Base-by-base conservation (phyloP, 495 filamentous ascomycete species). In the Staphylotrichum longicolle region DNA sequence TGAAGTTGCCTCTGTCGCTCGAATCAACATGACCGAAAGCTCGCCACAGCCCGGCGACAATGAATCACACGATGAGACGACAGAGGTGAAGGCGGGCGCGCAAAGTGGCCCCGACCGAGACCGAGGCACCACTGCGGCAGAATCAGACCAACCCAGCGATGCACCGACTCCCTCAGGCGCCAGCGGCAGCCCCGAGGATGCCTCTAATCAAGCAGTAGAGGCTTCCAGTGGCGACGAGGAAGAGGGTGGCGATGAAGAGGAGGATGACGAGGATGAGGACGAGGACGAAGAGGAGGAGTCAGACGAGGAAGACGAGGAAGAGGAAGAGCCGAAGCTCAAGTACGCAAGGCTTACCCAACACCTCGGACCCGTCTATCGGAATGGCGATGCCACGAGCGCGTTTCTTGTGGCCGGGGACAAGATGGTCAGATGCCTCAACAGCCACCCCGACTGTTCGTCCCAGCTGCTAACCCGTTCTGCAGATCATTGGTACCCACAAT, bases 401-500 rank as follows among this genome's bases (percentile, higher is more conserved):
- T 95, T 93, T 68, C 76, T 94, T 35, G 90, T 94, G 52, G 89
- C 89, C 27, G 93, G 91, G 33, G 94, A 98, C 78, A 98, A 96
- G 78, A 96, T 97, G 92, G 91, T 93, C 79, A 62, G 82, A 54
- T 20, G 9, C 57, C 39, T 47, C 49, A 15, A 20, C 12, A 14
- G 5, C 15, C 11, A 4, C 7, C 30, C 12, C 15, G 27, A 50
- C 14, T 54, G 14, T 14, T 7, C 45, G 41, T 44, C 56, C 41
- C 30, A 47, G 45, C 40, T 14, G 50, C 5, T 34, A 44, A 60
- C 57, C 7, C 48, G 39, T 12, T 45, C 34, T 7, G 35, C 53
- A 95, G 91, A 88, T 98, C 58, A 78, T 95, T 63, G 94, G 94
- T 64, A 96, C 95, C 4, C 94, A 98, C 74, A 97, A 96, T 76